phyloP scores from a whole-genome alignment of 441 rosid genomes.

The Adansonia gregorii region DNA sequence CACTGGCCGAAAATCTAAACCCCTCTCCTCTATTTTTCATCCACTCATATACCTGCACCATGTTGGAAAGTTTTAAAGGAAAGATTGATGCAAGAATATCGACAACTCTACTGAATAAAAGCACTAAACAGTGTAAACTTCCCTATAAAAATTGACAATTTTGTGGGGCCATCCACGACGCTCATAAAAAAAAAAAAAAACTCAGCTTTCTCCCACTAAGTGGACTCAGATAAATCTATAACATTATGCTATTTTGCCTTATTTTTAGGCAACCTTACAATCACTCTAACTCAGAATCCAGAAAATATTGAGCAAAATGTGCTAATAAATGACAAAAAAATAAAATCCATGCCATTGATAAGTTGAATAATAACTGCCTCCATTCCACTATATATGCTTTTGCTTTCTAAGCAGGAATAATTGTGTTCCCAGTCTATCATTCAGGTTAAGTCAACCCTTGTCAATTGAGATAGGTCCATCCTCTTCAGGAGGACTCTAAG shows the following conservation, averaged over 20 bases:
- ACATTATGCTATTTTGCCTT: neutral
- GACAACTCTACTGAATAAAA: neutral
- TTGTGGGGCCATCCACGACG: neutral
- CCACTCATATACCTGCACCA: conserved; percentile 82
- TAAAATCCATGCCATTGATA: neutral
- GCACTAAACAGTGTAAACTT: neutral
- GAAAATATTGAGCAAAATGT: neutral
- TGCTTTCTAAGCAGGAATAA: neutral
- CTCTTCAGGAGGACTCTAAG: neutral
- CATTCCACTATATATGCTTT: neutral
- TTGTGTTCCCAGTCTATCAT: no score
- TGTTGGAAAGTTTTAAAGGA: neutral
- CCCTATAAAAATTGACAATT: neutral
- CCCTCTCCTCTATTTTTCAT: conserved; percentile 78
- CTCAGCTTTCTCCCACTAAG: neutral
- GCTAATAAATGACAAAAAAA: neutral
- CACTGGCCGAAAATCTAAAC: conserved; percentile 71
- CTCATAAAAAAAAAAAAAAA: neutral
- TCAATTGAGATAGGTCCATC: neutral
- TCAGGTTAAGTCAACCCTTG: neutral
- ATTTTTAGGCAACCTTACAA: neutral
- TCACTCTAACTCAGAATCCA: neutral
- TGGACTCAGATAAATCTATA: neutral
- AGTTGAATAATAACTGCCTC: neutral
- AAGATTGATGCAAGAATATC: conserved; percentile 2